phyloP scores from a whole-genome alignment of 345 rosid genomes.

The Limnanthes douglasii region DNA sequence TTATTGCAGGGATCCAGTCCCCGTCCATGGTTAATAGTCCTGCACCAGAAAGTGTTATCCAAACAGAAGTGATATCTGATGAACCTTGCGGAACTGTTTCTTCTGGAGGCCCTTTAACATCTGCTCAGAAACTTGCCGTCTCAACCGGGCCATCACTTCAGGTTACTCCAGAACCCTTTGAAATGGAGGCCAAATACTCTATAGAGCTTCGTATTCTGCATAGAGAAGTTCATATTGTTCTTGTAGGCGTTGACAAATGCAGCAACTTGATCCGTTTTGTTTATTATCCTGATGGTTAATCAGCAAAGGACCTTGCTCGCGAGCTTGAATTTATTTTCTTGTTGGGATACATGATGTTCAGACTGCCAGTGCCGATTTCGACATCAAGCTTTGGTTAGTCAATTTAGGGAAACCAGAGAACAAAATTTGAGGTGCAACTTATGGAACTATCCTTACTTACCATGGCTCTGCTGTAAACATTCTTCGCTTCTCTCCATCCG shows the following conservation, averaged over 20 bases:
- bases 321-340: too few relatives aligned
- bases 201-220: conserved; percentile 73
- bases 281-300: conserved; percentile 80
- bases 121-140: conserved; percentile 87
- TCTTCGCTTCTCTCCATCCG: too few relatives aligned
- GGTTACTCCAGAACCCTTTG: conserved; percentile 78
- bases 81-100: conserved; percentile 54
- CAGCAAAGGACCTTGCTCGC: conserved; percentile 71
- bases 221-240: conserved; percentile 97
- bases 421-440: too few relatives aligned
- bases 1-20: conserved; percentile 93
- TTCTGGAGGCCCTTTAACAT: conserved; percentile 55
- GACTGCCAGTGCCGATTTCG: too few relatives aligned
- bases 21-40: conserved; percentile 79
- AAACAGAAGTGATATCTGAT: conserved; percentile 25
- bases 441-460: too few relatives aligned
- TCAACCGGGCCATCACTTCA: conserved; percentile 39
- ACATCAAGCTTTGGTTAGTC: too few relatives aligned
- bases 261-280: conserved; percentile 90
- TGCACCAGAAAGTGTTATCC: conserved; percentile 29
- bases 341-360: too few relatives aligned
- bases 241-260: conserved; percentile 93
- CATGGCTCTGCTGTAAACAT: too few relatives aligned
- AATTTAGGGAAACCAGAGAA: too few relatives aligned
- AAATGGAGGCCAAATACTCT: conserved; percentile 71